phyloP scores from a whole-genome alignment of 305 asterid species.

The Plantago coronopus region DNA sequence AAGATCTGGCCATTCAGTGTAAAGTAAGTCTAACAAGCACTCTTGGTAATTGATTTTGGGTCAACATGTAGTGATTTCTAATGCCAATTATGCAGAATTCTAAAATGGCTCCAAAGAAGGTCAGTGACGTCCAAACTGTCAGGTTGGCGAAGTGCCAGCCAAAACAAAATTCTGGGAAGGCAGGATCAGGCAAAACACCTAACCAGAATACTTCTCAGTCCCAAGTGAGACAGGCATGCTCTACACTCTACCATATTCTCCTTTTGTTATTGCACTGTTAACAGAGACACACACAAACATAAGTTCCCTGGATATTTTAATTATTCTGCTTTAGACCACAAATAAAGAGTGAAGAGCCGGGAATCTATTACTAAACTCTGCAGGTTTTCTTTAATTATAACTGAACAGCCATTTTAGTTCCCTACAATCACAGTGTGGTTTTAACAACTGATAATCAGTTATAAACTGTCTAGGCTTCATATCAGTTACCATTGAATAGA shows the following conservation, averaged over 20 bases:
- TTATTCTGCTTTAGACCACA: too few relatives aligned
- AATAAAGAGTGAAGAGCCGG: too few relatives aligned
- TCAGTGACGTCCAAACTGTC: conserved; percentile 34
- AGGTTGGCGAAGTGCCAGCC: conserved; percentile 47
- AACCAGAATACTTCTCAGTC: conserved; percentile 47
- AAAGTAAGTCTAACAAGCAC: conserved; percentile 41
- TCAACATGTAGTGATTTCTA: conserved; percentile 17
- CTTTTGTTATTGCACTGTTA: conserved; percentile 8
- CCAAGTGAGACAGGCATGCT: conserved; percentile 46
- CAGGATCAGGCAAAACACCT: conserved; percentile 41
- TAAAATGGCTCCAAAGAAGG: conserved; percentile 45
- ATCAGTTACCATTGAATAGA: too few relatives aligned
- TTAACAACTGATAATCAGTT: too few relatives aligned
- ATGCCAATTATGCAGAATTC: conserved; percentile 39
- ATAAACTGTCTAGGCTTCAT: too few relatives aligned
- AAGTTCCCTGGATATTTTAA: too few relatives aligned
- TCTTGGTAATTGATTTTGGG: conserved; percentile 4
- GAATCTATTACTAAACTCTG: too few relatives aligned
- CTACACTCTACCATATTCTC: conserved; percentile 14
- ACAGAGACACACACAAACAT: neutral
- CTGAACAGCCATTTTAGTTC: too few relatives aligned
- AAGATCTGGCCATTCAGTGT: conserved; percentile 40
- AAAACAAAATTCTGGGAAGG: conserved; percentile 44
- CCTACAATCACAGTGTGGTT: too few relatives aligned
- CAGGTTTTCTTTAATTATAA: too few relatives aligned